phyloP scores from a whole-genome alignment of 306 rosid species.

The Acacia crassicarpa region DNA sequence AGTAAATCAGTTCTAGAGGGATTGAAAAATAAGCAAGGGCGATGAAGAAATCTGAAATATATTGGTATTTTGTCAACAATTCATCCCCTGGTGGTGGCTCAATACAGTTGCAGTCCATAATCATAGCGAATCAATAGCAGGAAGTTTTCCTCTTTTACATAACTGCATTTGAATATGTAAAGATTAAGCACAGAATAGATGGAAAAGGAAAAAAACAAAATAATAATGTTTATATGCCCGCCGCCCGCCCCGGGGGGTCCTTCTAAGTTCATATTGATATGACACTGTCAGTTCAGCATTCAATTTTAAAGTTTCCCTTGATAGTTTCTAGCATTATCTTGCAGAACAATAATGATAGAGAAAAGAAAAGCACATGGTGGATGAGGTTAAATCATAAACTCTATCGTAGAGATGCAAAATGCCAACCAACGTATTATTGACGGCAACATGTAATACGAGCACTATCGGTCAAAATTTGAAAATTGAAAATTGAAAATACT shows the following conservation, averaged over 20 bases:
- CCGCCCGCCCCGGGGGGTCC: not conserved
- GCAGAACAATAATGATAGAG: not conserved
- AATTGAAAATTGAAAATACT: no score
- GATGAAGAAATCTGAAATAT: constrained; percentile 73
- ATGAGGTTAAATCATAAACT: not conserved
- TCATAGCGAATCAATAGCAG: constrained; percentile 42
- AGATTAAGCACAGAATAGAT: constrained; percentile 15
- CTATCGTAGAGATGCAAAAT: not conserved
- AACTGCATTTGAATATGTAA: constrained; percentile 37
- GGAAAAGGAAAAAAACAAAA: constrained; percentile 22
- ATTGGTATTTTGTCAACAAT: constrained; percentile 72
- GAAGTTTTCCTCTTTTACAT: constrained; percentile 34
- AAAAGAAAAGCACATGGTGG: not conserved
- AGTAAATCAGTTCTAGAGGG: constrained; percentile 78
- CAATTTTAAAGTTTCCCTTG: not conserved
- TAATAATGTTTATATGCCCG: not conserved
- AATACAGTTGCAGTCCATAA: constrained; percentile 79
- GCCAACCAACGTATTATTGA: not conserved
- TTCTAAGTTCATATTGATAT: not conserved
- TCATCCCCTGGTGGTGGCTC: constrained; percentile 79
- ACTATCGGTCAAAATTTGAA: no score
- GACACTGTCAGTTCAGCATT: not conserved
- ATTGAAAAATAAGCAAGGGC: constrained; percentile 82
- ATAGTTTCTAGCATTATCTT: constrained; percentile 6
- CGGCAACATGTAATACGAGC: no score